These are phyloP conservation scores for Phytophthora multivora DNA, from an alignment of 352 stramenopile genomes.

Conservation along the genomic window DNA sequence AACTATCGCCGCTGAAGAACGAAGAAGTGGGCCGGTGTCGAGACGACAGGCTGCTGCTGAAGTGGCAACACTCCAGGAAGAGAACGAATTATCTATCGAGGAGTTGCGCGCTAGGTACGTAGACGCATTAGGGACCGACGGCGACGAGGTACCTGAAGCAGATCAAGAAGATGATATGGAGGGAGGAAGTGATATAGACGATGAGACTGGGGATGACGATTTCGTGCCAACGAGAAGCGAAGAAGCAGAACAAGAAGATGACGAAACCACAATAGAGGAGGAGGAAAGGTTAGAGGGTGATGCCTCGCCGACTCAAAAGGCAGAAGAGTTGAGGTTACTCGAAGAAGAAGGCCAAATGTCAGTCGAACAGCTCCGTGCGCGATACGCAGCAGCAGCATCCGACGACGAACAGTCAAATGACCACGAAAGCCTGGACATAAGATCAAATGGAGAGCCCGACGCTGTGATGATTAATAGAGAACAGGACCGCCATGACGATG, in stretches of 20 bases:
- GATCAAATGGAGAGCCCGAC: constrained; percentile 6
- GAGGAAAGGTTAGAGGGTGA: constrained; percentile 66
- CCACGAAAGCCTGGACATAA: neutral
- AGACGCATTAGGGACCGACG: constrained; percentile 12
- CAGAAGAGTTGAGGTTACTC: constrained; percentile 89
- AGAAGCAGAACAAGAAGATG: constrained; percentile 63
- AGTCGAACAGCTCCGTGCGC: constrained; percentile 81
- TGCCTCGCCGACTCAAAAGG: constrained; percentile 41
- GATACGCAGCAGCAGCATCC: constrained; percentile 38
- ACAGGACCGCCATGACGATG: neutral
- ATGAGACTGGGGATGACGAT: constrained; percentile 20
- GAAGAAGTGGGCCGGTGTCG: constrained; percentile 32
- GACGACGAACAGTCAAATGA: constrained; percentile 9
- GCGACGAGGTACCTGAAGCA: constrained; percentile 4
- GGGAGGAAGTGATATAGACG: constrained; percentile 1
- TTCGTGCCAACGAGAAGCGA: constrained; percentile 25
- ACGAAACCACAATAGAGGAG: constrained; percentile 92
- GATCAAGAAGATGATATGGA: constrained; percentile 8
- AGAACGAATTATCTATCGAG: constrained; percentile 93
- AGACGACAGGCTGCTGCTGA: constrained; percentile 61
- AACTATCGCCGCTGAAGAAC: constrained; percentile 89
- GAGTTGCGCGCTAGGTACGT: constrained; percentile 61
- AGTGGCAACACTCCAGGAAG: constrained; percentile 84
- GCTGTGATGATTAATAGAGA: constrained; percentile 6
- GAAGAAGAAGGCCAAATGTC: constrained; percentile 93